A percentile compares a stretch with the other conserved stretches of the same genome.
These are phyloP conservation scores for Neurospora africana DNA, from an alignment of 495 filamentous ascomycete genomes.

Conservation along the genomic window DNA sequence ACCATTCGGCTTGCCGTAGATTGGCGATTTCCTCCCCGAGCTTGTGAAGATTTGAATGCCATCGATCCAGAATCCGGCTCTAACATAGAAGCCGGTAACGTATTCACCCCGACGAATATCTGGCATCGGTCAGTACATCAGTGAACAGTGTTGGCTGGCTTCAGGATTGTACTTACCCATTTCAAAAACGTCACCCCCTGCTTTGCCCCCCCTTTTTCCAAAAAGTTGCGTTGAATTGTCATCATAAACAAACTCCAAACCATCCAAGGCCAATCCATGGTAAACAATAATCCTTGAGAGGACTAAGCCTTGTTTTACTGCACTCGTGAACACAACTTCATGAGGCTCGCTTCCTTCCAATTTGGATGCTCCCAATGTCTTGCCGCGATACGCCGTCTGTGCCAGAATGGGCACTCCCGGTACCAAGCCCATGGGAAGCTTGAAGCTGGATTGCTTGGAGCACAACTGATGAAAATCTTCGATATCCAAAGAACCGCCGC, in stretches of 20 bases:
- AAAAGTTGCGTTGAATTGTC: conserved; percentile 81
- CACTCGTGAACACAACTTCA: conserved; percentile 64
- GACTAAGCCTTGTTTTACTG: conserved; percentile 58
- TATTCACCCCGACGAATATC: conserved; percentile 81
- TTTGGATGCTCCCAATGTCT: conserved; percentile 62
- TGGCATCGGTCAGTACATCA: conserved; percentile 17
- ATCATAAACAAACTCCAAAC: conserved; percentile 88
- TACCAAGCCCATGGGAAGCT: conserved; percentile 42
- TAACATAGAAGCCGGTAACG: conserved; percentile 75
- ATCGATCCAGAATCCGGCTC: conserved; percentile 78
- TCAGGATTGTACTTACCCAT: conserved; percentile 45
- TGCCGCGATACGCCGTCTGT: conserved; percentile 64
- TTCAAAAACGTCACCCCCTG: conserved; percentile 64
- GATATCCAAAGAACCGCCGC: conserved; percentile 59
- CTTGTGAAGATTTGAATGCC: conserved; percentile 87
- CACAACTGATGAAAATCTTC: conserved; percentile 58
- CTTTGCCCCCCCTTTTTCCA: conserved; percentile 69
- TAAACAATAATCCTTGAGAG: conserved; percentile 67
- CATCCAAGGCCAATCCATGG: conserved; percentile 69
- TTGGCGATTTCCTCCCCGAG: conserved; percentile 67
- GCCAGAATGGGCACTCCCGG: conserved; percentile 36
- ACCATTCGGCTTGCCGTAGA: conserved; percentile 74
- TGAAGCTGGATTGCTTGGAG: conserved; percentile 61
- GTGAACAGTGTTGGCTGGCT: not conserved
- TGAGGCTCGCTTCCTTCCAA: conserved; percentile 61